Conservation (phyloP, 163 green algal genomes). For the Chlorella variabilis region DNA sequence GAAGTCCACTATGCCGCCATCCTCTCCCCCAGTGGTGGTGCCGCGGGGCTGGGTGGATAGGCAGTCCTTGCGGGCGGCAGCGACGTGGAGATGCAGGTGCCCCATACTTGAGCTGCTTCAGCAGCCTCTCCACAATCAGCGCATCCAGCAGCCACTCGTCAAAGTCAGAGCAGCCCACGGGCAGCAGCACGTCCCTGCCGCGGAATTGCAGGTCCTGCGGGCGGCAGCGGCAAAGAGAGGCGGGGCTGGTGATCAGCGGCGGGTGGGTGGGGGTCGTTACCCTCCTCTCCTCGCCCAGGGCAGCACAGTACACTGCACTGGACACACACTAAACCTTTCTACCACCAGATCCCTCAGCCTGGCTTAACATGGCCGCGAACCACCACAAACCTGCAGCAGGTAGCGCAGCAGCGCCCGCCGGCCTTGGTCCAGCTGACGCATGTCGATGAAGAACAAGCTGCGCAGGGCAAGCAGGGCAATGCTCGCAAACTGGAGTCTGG, state of each 20-base stretch:
- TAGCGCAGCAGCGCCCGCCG: conserved; percentile 35
- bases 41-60: background rate
- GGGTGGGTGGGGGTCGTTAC: background rate
- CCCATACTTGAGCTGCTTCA: conserved; percentile 33
- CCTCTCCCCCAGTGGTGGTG: background rate
- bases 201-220: conserved; percentile 46
- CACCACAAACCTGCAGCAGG: conserved; percentile 30
- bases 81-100: conserved; percentile 18
- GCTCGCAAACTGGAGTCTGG: no score
- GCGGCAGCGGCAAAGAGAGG: conserved; percentile 1
- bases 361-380: background rate
- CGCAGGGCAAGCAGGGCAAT: no score
- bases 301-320: no score
- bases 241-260: background rate
- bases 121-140: conserved; percentile 44
- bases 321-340: no score
- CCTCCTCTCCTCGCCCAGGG: no score
- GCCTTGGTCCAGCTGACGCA: conserved; percentile 5
- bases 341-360: no score
- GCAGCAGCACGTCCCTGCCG: conserved; percentile 46
- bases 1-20: background rate
- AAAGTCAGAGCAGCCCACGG: conserved; percentile 57
- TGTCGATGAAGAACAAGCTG: no score
- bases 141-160: conserved; percentile 65
- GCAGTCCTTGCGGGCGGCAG: background rate